These are phyloP conservation scores for Claviceps fusiformis DNA, from an alignment of 2,329 filamentous ascomycete genomes.

Conservation along the genomic window DNA sequence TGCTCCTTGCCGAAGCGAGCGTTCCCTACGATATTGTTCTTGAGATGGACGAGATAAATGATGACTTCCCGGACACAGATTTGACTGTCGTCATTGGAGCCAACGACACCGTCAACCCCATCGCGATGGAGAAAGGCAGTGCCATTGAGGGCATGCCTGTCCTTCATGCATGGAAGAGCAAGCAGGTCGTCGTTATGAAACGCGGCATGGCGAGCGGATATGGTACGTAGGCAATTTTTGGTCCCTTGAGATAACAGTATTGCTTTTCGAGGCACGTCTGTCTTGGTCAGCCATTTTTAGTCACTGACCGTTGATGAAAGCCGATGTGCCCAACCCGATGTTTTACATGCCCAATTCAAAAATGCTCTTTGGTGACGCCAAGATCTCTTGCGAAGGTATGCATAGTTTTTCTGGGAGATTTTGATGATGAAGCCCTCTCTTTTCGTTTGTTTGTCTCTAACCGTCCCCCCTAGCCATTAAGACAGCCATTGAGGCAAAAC, in stretches of 20 bases:
- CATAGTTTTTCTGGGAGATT: conserved; percentile 1
- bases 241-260: background rate
- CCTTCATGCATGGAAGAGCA: conserved; percentile 85
- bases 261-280: background rate
- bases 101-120: conserved; percentile 87
- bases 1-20: conserved; percentile 72
- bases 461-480: conserved; percentile 7
- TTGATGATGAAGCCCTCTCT: background rate
- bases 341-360: conserved; percentile 81
- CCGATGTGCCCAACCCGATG: conserved; percentile 87
- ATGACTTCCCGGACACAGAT: conserved; percentile 77
- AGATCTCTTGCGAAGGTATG: conserved; percentile 66
- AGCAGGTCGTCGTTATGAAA: conserved; percentile 90
- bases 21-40: conserved; percentile 87
- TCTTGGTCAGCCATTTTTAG: background rate
- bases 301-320: conserved; percentile 25
- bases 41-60: conserved; percentile 95
- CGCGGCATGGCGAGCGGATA: conserved; percentile 79
- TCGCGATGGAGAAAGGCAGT: conserved; percentile 69
- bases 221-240: conserved; percentile 33
- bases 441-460: conserved; percentile 8
- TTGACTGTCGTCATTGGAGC: conserved; percentile 81
- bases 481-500: conserved; percentile 9
- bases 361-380: conserved; percentile 89
- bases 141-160: conserved; percentile 89